A percentile compares a stretch with the other conserved stretches of the same genome.
phyloP scores from a whole-genome alignment of 2,329 filamentous ascomycete genomes.

The Endoconidiophora laricicola region DNA sequence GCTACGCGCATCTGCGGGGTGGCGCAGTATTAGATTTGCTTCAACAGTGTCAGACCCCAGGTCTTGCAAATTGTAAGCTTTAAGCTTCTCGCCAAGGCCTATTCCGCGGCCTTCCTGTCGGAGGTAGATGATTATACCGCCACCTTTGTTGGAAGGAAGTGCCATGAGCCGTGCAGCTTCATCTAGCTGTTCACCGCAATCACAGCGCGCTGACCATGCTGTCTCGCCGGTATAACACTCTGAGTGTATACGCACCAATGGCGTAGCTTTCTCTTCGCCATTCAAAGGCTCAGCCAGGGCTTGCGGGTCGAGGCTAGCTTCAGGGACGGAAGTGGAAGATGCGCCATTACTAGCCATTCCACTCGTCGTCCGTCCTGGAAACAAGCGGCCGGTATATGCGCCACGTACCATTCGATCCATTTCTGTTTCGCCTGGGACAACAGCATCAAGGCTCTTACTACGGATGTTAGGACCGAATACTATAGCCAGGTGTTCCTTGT shows the following conservation, averaged over 20 bases:
- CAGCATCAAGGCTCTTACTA: conserved; percentile 52
- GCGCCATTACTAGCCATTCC: conserved; percentile 31
- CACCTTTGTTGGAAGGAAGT: conserved; percentile 41
- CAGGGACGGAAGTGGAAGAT: not conserved
- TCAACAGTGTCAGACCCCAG: conserved; percentile 95
- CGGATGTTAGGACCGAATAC: conserved; percentile 84
- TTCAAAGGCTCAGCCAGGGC: conserved; percentile 11
- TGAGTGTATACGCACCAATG: conserved; percentile 86
- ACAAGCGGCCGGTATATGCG: conserved; percentile 77
- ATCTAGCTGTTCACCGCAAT: conserved; percentile 94
- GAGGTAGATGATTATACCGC: conserved; percentile 88
- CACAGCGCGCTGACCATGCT: conserved; percentile 92
- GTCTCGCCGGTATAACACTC: conserved; percentile 99
- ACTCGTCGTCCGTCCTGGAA: conserved; percentile 67
- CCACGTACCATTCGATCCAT: conserved; percentile 86
- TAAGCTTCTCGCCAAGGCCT: conserved; percentile 84
- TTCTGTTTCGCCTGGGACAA: conserved; percentile 62
- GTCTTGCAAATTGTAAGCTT: conserved; percentile 96
- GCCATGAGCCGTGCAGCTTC: conserved; percentile 92
- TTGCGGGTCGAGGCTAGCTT: not conserved
- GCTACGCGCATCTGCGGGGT: conserved; percentile 85
- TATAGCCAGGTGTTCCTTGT: conserved; percentile 92
- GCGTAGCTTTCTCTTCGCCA: conserved; percentile 19
- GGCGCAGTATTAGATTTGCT: conserved; percentile 76
- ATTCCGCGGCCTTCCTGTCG: conserved; percentile 94